Evolutionary conservation across 2,329 filamentous ascomycete genomes (phyloP).

Genomic region (Pestalotiopsis sp.): DNA sequence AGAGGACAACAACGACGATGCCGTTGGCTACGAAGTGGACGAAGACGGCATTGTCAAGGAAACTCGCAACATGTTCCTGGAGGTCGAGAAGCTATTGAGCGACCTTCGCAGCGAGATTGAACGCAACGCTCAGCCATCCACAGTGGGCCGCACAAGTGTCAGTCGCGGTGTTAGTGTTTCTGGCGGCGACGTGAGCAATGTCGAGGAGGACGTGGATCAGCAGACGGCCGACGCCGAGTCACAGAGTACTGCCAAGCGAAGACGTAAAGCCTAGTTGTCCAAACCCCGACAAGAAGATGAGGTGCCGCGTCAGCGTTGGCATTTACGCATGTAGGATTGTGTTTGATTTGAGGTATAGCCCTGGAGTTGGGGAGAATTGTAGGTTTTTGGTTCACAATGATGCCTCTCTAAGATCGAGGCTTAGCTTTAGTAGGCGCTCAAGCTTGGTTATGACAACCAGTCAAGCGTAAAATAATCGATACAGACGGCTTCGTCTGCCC

Average conservation of each 20-base stretch:
- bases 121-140: slow-evolving; percentile 39
- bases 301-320: background rate
- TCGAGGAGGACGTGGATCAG: slow-evolving; percentile 52
- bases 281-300: background rate
- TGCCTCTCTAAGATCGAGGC: background rate
- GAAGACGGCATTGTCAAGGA: slow-evolving; percentile 89
- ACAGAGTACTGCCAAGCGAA: slow-evolving; percentile 25
- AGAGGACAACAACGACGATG: slow-evolving; percentile 39
- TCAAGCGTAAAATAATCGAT: background rate
- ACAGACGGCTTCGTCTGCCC: background rate
- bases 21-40: slow-evolving; percentile 66
- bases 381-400: background rate
- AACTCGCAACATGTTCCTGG: slow-evolving; percentile 85
- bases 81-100: slow-evolving; percentile 78
- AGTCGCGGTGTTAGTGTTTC: slow-evolving; percentile 34
- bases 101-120: slow-evolving; percentile 74
- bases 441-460: background rate
- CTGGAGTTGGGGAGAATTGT: background rate
- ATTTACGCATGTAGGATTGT: background rate
- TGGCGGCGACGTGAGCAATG: slow-evolving; percentile 45
- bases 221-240: slow-evolving; percentile 42
- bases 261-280: slow-evolving; percentile 29
- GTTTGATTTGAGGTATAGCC: background rate
- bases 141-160: slow-evolving; percentile 23
- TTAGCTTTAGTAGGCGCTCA: background rate